Evolutionary conservation across 805 yeast species (phyloP).

Genomic region (Kuraishia molischiana): DNA sequence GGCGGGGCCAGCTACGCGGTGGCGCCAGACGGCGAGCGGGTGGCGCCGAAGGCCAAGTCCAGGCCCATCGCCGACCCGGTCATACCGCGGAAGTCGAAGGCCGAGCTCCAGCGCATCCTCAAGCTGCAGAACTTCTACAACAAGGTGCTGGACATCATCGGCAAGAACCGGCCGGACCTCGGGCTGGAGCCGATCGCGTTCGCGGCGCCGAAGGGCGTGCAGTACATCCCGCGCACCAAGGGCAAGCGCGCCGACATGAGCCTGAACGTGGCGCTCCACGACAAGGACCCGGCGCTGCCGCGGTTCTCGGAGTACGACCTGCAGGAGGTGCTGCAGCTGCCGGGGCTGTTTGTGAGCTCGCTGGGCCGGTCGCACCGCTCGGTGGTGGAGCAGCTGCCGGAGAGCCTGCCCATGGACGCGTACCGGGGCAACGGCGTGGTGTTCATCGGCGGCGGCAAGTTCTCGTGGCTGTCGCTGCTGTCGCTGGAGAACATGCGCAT

Average conservation of each 20-base stretch:
- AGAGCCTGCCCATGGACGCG: constrained; percentile 23
- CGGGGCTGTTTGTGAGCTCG: constrained; percentile 28
- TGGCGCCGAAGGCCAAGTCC: background rate
- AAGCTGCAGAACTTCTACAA: constrained; percentile 13
- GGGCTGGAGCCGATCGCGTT: constrained; percentile 11
- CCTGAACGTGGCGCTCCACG: constrained; percentile 19
- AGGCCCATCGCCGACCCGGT: background rate
- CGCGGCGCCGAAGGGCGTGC: background rate
- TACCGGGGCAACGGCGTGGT: constrained; percentile 53
- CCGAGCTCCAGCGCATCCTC: constrained; percentile 1
- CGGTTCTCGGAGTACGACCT: constrained; percentile 45
- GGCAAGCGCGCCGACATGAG: background rate
- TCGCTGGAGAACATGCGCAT: constrained; percentile 38
- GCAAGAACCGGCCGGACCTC: constrained; percentile 12
- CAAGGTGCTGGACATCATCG: constrained; percentile 10
- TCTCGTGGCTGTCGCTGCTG: constrained; percentile 51
- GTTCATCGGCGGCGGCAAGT: constrained; percentile 68
- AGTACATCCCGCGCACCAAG: background rate
- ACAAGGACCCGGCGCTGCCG: constrained; percentile 16
- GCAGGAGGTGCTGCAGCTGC: constrained; percentile 36
- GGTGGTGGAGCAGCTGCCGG: constrained; percentile 31
- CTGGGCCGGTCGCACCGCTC: constrained; percentile 36
- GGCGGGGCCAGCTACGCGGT: background rate
- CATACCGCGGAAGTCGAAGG: background rate
- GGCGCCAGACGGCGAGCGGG: background rate